Evolutionary conservation across 73 alveolate species (phyloP).

Genomic region (Paraurostyla sp.): DNA sequence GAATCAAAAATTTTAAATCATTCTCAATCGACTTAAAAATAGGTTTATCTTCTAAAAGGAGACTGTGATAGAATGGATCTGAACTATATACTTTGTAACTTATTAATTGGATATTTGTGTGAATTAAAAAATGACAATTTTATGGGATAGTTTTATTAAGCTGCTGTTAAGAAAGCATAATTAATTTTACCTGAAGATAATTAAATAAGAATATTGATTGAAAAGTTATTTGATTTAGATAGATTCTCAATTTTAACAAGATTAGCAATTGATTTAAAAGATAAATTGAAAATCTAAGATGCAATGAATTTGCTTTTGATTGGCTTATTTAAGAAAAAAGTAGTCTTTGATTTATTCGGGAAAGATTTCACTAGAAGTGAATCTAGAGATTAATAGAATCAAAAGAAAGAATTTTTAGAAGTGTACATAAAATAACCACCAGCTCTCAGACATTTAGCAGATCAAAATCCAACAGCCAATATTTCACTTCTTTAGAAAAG

Average conservation of each 20-base stretch:
- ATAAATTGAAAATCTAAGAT: background rate
- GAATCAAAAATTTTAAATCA: background rate
- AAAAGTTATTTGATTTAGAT: background rate
- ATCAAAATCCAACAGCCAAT: too few species aligned
- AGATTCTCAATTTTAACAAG: background rate
- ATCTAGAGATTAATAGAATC: background rate
- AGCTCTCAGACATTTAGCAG: conserved; percentile 18
- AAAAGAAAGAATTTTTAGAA: background rate
- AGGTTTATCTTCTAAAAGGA: background rate
- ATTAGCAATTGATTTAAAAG: background rate
- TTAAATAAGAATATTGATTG: conserved; percentile 17
- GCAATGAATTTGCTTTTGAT: conserved; percentile 1
- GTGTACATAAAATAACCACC: background rate
- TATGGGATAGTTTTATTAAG: background rate
- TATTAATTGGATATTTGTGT: background rate
- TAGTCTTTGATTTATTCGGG: conserved; percentile 31
- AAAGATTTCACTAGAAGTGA: background rate
- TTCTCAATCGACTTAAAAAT: background rate
- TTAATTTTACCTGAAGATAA: conserved; percentile 27
- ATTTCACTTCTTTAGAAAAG: background rate
- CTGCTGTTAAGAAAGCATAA: background rate
- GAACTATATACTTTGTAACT: background rate
- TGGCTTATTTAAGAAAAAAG: conserved; percentile 22
- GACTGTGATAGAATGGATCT: conserved; percentile 49
- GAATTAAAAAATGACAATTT: background rate